These are phyloP conservation scores for Laburnicola sp. DNA, from an alignment of 2,329 filamentous ascomycete species.

Conservation along the genomic window DNA sequence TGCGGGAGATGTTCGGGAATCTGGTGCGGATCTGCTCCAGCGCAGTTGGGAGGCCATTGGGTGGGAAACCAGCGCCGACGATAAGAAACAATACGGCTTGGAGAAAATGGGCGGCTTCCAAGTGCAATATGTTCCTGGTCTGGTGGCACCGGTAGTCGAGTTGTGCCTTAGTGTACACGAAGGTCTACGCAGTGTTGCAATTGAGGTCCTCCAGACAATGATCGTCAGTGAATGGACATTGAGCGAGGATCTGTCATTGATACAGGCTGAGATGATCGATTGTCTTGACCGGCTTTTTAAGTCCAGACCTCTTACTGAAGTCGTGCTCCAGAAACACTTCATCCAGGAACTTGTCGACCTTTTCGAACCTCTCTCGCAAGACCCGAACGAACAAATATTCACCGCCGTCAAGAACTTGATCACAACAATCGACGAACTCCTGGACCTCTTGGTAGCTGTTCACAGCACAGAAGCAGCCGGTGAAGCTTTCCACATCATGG, in stretches of 20 bases:
- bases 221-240: constrained; percentile 97
- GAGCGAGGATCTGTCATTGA: constrained; percentile 85
- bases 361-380: constrained; percentile 70
- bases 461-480: constrained; percentile 74
- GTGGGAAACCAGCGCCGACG: constrained; percentile 86
- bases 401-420: constrained; percentile 77
- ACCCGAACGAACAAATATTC: constrained; percentile 73
- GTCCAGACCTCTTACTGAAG: constrained; percentile 82
- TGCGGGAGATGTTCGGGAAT: constrained; percentile 90
- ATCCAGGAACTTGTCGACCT: constrained; percentile 80
- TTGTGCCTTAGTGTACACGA: constrained; percentile 95
- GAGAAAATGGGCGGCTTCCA: constrained; percentile 92
- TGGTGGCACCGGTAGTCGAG: constrained; percentile 90
- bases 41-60: constrained; percentile 93
- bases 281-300: constrained; percentile 90
- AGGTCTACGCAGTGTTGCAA: constrained; percentile 83
- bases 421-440: constrained; percentile 81
- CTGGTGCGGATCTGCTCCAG: constrained; percentile 82
- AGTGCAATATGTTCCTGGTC: constrained; percentile 92
- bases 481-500: constrained; percentile 81
- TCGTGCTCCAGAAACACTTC: constrained; percentile 88
- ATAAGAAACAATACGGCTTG: constrained; percentile 75
- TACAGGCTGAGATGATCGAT: constrained; percentile 96
- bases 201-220: constrained; percentile 95
- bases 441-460: constrained; percentile 88